Evolutionary conservation across 23 red algal species (phyloP), one percentile per base, ranked within the genome.

Genomic region (Pyropia yezoensis): DNA sequence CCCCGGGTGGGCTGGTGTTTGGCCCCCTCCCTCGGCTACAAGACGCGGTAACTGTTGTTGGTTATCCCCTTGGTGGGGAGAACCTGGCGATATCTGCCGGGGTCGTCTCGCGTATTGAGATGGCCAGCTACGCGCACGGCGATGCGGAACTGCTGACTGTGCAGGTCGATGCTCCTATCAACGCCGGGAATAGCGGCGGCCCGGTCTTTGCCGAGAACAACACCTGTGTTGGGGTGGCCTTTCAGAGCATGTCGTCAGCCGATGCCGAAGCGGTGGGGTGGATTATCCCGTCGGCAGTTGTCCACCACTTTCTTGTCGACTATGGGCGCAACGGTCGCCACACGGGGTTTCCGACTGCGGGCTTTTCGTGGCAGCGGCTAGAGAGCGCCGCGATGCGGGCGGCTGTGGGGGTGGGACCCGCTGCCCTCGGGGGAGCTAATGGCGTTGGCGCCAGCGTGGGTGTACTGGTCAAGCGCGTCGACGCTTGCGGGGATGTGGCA

Each of bases 121-220:
- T 85, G 15, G 53, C 61, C 54, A 54, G 75, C 15, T 85, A 85
- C 30, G 47, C 80, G 45, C 80, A 85, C 27, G 67, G 62, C 56
- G 57, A 50, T 14, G 62, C 62, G 16, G 61, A 70, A 21, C 27
- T 85, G 14, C 67, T 76, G 1, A 61, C 57, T 12, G 69, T 85
- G 2, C 80, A 85, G 56, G 75, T 85, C 27, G 80, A 85, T 54
- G 80, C 80, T 3, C 27, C 73, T 47, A 85, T 85, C 68, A 85
- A 85, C 56, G n/a, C 69, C 12, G 80, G 80, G 9, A 85, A 76
- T 16, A 75, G 69, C 33, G 80, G 80, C n/a, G 80, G 80, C 23
- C 80, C 80, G 14, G 80, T 69, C 12, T 55, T 85, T 20, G 69
- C 69, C 45, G 61, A 52, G 23, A 33, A 66, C 25, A 52, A 64